Evolutionary conservation across 2,329 filamentous ascomycete species (phyloP).

Genomic region (Claviceps pusilla): DNA sequence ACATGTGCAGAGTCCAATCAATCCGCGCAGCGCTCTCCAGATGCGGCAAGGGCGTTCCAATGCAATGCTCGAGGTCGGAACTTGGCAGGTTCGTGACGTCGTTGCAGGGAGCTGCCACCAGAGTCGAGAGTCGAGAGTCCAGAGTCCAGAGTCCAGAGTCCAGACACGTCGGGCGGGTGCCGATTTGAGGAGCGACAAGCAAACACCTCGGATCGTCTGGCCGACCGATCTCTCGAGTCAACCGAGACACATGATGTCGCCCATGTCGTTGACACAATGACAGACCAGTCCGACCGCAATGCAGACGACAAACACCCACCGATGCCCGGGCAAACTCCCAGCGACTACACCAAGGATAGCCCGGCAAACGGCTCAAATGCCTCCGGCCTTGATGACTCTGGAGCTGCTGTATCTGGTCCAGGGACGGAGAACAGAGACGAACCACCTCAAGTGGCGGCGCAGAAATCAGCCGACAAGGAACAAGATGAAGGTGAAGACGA

Average conservation of each 20-base stretch:
- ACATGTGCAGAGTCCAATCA: background rate
- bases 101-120: background rate
- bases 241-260: conserved; percentile 3
- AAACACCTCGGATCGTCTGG: background rate
- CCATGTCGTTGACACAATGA: conserved; percentile 4
- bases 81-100: background rate
- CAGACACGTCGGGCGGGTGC: background rate
- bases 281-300: conserved; percentile 4
- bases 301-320: background rate
- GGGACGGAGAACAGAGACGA: background rate
- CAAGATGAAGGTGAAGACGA: conserved; percentile 28
- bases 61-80: no score
- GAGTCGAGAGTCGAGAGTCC: background rate
- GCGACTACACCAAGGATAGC: background rate
- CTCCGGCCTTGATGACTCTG: background rate
- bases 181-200: background rate
- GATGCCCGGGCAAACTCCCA: background rate
- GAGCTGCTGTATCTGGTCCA: background rate
- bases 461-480: conserved; percentile 8
- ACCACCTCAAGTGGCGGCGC: background rate
- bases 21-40: background rate
- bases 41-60: background rate
- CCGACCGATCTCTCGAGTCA: background rate
- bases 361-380: background rate
- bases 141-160: background rate